Conservation (phyloP, 768 basidiomycete species). For the Mycena latifolia region DNA sequence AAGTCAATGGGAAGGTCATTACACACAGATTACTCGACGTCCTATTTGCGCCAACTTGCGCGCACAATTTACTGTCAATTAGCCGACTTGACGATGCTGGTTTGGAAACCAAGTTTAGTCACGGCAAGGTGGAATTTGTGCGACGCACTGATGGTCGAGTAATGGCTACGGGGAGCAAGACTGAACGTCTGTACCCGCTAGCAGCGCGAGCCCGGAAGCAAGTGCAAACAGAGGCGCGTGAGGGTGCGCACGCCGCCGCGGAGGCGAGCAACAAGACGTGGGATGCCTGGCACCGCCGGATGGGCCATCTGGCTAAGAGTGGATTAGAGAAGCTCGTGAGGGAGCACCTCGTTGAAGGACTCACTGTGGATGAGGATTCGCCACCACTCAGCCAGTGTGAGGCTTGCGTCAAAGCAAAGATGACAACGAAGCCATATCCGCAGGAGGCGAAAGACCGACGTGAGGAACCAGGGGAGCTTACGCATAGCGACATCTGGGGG, state of each 20-base stretch:
- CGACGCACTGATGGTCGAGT: constrained; percentile 6
- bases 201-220: constrained; percentile 17
- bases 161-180: constrained; percentile 13
- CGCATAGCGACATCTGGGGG: constrained; percentile 24
- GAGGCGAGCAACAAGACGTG: constrained; percentile 27
- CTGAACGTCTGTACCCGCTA: constrained; percentile 21
- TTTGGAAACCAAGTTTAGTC: constrained; percentile 13
- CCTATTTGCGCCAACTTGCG: constrained; percentile 13
- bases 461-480: constrained; percentile 26
- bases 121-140: constrained; percentile 15
- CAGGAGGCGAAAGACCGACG: constrained; percentile 23
- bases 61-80: constrained; percentile 16
- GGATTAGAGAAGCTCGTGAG: neutral
- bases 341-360: neutral
- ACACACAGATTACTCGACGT: constrained; percentile 22
- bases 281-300: constrained; percentile 27
- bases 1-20: constrained; percentile 13
- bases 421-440: constrained; percentile 26
- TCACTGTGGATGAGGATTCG: neutral
- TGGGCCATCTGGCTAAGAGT: constrained; percentile 22
- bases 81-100: constrained; percentile 30
- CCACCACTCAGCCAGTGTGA: constrained; percentile 26
- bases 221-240: constrained; percentile 7
- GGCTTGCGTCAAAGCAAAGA: constrained; percentile 28
- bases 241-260: constrained; percentile 12